Evolutionary conservation across 805 yeast genomes (phyloP).

Genomic region (Ogataea henricii): DNA sequence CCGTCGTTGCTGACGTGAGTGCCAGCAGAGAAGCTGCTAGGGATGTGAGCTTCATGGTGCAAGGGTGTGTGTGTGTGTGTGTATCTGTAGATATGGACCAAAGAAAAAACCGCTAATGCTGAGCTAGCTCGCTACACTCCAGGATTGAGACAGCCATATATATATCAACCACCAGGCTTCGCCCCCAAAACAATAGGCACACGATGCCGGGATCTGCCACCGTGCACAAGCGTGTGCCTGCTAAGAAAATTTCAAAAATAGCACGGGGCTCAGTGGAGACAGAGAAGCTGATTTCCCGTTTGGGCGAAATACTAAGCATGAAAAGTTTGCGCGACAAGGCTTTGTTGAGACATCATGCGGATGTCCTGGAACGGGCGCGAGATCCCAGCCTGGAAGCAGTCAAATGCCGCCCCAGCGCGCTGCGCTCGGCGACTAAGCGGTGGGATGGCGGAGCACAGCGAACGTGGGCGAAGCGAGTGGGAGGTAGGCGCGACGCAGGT

Average conservation of each 20-base stretch:
- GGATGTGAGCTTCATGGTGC: conserved; percentile 2
- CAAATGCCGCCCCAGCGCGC: not conserved
- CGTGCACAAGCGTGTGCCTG: not conserved
- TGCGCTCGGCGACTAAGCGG: not conserved
- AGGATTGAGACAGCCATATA: no score
- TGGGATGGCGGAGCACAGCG: no score
- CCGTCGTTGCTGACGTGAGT: conserved; percentile 1
- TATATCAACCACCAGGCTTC: no score
- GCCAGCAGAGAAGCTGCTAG: not conserved
- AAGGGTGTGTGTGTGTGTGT: no score
- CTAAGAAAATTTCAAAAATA: not conserved
- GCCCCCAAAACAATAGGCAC: not conserved
- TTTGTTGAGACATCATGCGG: not conserved
- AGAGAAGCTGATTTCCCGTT: not conserved
- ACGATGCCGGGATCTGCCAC: not conserved
- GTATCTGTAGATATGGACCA: no score
- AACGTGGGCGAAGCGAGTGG: no score
- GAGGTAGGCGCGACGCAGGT: no score
- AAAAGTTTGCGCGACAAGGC: conserved; percentile 1
- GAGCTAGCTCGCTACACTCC: no score
- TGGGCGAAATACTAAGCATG: not conserved
- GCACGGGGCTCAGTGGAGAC: not conserved
- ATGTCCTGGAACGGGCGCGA: not conserved
- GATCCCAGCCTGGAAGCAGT: not conserved
- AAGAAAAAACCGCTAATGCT: no score